These are phyloP conservation scores for Cladorrhinum samala DNA, from an alignment of 495 filamentous ascomycete genomes.

Conservation along the genomic window DNA sequence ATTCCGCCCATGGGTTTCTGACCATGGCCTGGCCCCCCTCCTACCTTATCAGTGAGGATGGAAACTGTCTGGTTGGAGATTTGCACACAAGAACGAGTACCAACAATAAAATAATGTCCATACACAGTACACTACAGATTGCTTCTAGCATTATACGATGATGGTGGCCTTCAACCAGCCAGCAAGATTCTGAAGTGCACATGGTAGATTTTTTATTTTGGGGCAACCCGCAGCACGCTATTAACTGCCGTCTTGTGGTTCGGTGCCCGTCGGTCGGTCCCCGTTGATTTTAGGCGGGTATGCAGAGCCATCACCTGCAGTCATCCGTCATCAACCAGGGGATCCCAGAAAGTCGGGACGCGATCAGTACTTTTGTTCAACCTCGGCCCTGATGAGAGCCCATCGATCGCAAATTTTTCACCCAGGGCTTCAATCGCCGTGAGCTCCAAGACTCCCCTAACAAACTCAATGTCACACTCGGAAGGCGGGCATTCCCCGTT, in stretches of 20 bases:
- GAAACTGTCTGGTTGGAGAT: too few relatives aligned
- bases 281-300: conserved; percentile 6
- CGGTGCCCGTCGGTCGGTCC: conserved; percentile 4
- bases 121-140: too few relatives aligned
- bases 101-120: too few relatives aligned
- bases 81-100: too few relatives aligned
- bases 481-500: too few relatives aligned
- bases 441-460: not conserved
- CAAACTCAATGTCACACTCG: not conserved
- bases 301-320: conserved; percentile 10
- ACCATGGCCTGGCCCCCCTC: too few relatives aligned
- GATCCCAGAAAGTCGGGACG: conserved; percentile 8
- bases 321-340: conserved; percentile 12
- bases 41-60: too few relatives aligned
- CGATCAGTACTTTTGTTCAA: conserved; percentile 12
- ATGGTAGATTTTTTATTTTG: conserved; percentile 10
- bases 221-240: not conserved
- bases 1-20: too few relatives aligned
- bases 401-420: too few relatives aligned
- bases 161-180: not conserved
- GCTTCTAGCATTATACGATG: not conserved
- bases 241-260: not conserved
- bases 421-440: too few relatives aligned
- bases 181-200: conserved; percentile 7
- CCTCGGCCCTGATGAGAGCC: too few relatives aligned